Percentiles rank a stretch among this genome's conserved stretches.
These are phyloP conservation scores for Periconia digitata DNA, from an alignment of 2,329 filamentous ascomycete genomes.

Conservation along the genomic window DNA sequence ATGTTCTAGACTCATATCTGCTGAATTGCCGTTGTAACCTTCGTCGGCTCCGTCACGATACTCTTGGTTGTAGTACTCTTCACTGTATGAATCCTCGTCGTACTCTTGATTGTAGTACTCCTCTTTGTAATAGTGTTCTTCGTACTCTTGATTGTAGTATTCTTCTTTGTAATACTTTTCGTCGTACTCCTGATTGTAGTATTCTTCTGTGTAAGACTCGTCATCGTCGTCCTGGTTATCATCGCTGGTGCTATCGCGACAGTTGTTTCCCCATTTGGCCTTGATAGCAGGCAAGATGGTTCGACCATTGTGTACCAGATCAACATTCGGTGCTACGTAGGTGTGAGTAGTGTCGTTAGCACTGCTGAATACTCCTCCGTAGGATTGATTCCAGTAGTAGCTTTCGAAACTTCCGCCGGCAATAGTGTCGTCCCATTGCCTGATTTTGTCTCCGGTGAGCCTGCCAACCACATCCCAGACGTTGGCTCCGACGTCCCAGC, in stretches of 20 bases:
- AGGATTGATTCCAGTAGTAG: neutral
- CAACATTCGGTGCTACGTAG: neutral
- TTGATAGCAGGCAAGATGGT: neutral
- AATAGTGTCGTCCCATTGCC: neutral
- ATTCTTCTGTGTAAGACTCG: too few species aligned
- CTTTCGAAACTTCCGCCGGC: neutral
- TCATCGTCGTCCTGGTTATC: neutral
- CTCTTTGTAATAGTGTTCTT: too few species aligned
- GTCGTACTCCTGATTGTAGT: neutral
- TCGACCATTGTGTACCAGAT: neutral
- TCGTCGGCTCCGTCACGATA: too few species aligned
- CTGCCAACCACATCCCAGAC: neutral
- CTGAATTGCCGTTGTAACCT: too few species aligned
- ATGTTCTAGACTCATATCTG: too few species aligned
- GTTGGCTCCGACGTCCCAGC: neutral
- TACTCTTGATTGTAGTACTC: neutral
- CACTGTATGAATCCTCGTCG: neutral
- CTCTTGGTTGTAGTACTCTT: too few species aligned
- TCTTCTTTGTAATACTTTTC: too few species aligned
- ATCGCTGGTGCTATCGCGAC: neutral
- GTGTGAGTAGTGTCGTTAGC: neutral
- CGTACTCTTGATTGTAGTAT: too few species aligned
- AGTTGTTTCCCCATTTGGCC: neutral
- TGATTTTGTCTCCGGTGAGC: neutral
- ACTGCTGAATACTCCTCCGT: neutral